These are phyloP conservation scores for Kwoniella newhampshirensis DNA, from an alignment of 768 basidiomycete species.

Conservation along the genomic window DNA sequence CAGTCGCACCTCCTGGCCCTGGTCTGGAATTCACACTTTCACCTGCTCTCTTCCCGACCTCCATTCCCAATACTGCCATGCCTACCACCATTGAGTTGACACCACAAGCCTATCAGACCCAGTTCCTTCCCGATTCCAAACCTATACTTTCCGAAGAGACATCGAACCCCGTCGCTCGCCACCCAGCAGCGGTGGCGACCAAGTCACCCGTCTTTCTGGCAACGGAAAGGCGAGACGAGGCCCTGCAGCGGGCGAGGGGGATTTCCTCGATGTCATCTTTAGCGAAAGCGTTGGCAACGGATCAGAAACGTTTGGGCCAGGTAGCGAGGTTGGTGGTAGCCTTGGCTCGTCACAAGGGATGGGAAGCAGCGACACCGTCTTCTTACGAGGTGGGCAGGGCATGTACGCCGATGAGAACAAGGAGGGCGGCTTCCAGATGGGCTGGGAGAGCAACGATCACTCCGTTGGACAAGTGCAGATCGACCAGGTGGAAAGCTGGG, in stretches of 20 bases:
- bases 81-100: not conserved
- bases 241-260: slow-evolving; percentile 51
- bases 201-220: slow-evolving; percentile 14
- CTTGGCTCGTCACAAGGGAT: slow-evolving; percentile 27
- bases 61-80: not conserved
- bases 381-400: not conserved
- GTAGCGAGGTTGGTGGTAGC: slow-evolving; percentile 40
- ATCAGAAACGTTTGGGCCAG: slow-evolving; percentile 22
- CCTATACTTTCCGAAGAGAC: not conserved
- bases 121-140: not conserved
- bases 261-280: slow-evolving; percentile 13
- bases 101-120: slow-evolving; percentile 1
- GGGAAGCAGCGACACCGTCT: slow-evolving; percentile 1
- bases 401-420: not conserved
- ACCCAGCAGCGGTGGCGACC: slow-evolving; percentile 53
- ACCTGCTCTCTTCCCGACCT: slow-evolving; percentile 13
- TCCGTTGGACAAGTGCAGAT: slow-evolving; percentile 7
- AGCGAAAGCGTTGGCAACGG: slow-evolving; percentile 15
- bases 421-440: slow-evolving; percentile 8
- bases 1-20: not conserved
- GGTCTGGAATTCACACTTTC: slow-evolving; percentile 24
- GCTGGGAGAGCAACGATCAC: slow-evolving; percentile 5
- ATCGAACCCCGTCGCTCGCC: slow-evolving; percentile 44
- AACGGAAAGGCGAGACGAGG: slow-evolving; percentile 21
- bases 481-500: slow-evolving; percentile 33